Base-by-base conservation (phyloP, 2,329 filamentous ascomycete genomes). In the Fusarium multiceps region DNA sequence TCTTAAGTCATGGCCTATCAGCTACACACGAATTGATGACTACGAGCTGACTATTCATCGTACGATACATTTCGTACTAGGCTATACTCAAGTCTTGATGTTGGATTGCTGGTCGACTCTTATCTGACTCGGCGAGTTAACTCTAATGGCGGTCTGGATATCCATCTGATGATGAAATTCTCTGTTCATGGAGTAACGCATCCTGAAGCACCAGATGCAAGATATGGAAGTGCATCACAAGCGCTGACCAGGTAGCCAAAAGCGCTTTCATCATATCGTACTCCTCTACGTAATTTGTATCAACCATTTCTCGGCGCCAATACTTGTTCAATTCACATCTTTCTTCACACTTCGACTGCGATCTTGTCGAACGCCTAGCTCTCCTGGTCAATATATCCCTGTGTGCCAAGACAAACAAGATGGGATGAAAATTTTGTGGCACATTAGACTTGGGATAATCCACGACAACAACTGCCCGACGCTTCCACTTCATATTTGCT, bases 81-180 rank as follows among this genome's bases (percentile, higher is more conserved):
- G n/a, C n/a, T 18, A 49, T 16, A 32, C 20, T 62, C 66, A 53
- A 55, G 32, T 47, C 50, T 59, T 53, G 49, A 30, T 46, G 50
- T 58, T 45, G 45, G 42, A 37, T 37, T 37, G 34, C 34, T 37
- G 34, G 34, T 37, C 34, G 34, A 37, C 41, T 45, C 66, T 58
- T 55, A 48, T 41, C 65, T 23, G 59, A 32, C 60, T 50, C 51
- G 56, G 45, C 54, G 57, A 59, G 45, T 27, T 50, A 40, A 34
- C 63, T 61, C 55, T 50, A 51, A 71, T 64, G 47, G 28, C 43
- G 50, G 57, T 49, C 57, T 61, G 57, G 45, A 53, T 50, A 49
- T 27, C 43, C 43, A 49, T 27, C 43, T 49, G 51, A 55, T 53
- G 49, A 48, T 63, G 55, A 45, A 37, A 48, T 41, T 27, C 41